These are phyloP conservation scores for Eimeria necatrix DNA, from an alignment of 169 alveolate genomes.

Conservation along the genomic window DNA sequence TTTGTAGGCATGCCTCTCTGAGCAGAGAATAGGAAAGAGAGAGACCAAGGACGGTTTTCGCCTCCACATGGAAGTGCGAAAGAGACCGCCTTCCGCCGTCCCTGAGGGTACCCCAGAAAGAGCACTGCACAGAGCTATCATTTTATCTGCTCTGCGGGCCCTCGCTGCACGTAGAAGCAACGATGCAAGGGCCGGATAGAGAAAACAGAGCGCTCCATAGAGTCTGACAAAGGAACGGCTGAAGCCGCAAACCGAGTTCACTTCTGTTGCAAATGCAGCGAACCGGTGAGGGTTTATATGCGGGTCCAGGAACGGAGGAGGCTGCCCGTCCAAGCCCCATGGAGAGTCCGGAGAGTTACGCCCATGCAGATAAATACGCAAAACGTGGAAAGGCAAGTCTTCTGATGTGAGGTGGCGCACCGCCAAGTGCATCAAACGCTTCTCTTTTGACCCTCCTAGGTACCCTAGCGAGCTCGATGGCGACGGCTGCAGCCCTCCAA, in stretches of 20 bases:
- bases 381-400: slow-evolving; percentile 82
- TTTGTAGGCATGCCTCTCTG: neutral
- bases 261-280: slow-evolving; percentile 81
- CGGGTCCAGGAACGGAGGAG: slow-evolving; percentile 77
- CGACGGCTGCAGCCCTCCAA: slow-evolving; percentile 31
- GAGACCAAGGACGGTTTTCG: slow-evolving; percentile 14
- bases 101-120: slow-evolving; percentile 57
- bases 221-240: slow-evolving; percentile 3
- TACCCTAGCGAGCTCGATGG: slow-evolving; percentile 30
- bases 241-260: slow-evolving; percentile 74
- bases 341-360: slow-evolving; percentile 75
- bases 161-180: slow-evolving; percentile 55
- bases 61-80: slow-evolving; percentile 17
- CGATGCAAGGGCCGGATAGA: slow-evolving; percentile 78
- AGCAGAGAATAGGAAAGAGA: neutral
- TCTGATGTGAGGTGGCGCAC: slow-evolving; percentile 74
- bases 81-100: neutral
- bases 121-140: slow-evolving; percentile 54
- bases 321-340: slow-evolving; percentile 81
- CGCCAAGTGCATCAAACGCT: slow-evolving; percentile 40
- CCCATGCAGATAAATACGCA: slow-evolving; percentile 78
- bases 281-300: slow-evolving; percentile 65
- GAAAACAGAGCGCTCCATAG: neutral
- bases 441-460: slow-evolving; percentile 32
- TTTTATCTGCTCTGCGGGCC: slow-evolving; percentile 67